Evolutionary conservation across 371 early-diverging fungal species (phyloP).

Genomic region (Capillidium heterosporum): DNA sequence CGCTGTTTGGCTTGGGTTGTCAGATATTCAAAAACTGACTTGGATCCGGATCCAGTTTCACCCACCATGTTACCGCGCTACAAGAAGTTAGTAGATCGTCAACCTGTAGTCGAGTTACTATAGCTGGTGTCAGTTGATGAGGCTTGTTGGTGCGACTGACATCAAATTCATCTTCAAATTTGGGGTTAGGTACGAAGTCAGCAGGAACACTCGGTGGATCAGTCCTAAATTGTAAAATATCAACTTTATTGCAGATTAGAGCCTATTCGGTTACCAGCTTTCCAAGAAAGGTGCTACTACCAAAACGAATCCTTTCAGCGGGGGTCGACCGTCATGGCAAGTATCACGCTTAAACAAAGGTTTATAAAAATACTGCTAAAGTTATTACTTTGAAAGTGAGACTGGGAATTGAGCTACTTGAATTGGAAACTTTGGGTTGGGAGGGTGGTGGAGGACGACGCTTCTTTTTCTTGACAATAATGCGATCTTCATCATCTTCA

Average conservation of each 20-base stretch:
- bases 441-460: neutral
- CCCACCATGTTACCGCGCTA: conserved; percentile 6
- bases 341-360: neutral
- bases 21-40: conserved; percentile 60
- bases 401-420: neutral
- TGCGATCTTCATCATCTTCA: conserved; percentile 17
- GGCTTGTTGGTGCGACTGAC: neutral
- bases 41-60: conserved; percentile 24
- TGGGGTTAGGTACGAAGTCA: conserved; percentile 26
- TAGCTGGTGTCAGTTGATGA: no score
- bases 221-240: conserved; percentile 14
- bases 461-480: conserved; percentile 4
- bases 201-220: conserved; percentile 32
- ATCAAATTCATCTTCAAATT: conserved; percentile 4
- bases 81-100: no score
- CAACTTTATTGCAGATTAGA: neutral
- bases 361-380: no score
- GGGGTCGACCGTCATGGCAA: conserved; percentile 33
- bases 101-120: no score
- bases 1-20: conserved; percentile 40
- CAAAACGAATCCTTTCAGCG: conserved; percentile 34
- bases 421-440: neutral
- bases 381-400: neutral
- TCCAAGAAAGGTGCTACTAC: conserved; percentile 17
- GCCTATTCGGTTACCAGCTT: conserved; percentile 22